Conservation (phyloP, 495 filamentous ascomycete species). For the Penicillium maclennaniae region DNA sequence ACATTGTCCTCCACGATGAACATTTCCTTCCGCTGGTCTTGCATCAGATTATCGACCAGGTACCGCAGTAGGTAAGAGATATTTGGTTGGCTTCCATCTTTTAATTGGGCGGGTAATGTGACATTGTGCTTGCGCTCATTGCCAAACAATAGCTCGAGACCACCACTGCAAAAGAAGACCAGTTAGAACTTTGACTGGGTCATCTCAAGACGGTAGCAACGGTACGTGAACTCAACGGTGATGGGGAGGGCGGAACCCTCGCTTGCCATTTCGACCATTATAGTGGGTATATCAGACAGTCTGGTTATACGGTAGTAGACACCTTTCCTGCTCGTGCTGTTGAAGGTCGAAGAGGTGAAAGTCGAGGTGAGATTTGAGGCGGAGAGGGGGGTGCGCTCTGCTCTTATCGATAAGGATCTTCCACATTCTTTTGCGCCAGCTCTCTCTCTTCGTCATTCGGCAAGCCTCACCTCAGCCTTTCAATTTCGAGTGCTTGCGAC, state of each 20-base stretch:
- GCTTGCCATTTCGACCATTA: constrained; percentile 9
- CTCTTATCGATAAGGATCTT: constrained; percentile 46
- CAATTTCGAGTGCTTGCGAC: not conserved
- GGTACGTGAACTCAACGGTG: constrained; percentile 72
- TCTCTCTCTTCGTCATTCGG: constrained; percentile 18
- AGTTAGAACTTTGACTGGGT: constrained; percentile 10
- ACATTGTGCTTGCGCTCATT: constrained; percentile 71
- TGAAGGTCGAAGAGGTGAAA: not conserved
- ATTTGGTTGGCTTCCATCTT: constrained; percentile 55
- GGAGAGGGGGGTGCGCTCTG: constrained; percentile 22
- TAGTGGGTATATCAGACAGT: not conserved
- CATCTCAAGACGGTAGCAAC: not conserved
- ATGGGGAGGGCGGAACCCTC: constrained; percentile 41
- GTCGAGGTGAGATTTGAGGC: constrained; percentile 3
- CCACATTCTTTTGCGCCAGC: constrained; percentile 25
- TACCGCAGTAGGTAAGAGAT: constrained; percentile 74
- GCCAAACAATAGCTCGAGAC: constrained; percentile 91
- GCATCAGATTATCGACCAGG: constrained; percentile 82
- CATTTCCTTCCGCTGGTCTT: constrained; percentile 77
- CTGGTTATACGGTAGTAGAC: not conserved
- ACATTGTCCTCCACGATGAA: constrained; percentile 86
- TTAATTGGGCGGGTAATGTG: constrained; percentile 59
- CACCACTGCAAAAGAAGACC: constrained; percentile 57
- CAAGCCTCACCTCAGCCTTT: not conserved
- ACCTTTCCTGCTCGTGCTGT: not conserved